Evolutionary conservation across 352 stramenopile genomes (phyloP), one percentile per base, ranked within the genome.

Genomic region (Pythium folliculosum): DNA sequence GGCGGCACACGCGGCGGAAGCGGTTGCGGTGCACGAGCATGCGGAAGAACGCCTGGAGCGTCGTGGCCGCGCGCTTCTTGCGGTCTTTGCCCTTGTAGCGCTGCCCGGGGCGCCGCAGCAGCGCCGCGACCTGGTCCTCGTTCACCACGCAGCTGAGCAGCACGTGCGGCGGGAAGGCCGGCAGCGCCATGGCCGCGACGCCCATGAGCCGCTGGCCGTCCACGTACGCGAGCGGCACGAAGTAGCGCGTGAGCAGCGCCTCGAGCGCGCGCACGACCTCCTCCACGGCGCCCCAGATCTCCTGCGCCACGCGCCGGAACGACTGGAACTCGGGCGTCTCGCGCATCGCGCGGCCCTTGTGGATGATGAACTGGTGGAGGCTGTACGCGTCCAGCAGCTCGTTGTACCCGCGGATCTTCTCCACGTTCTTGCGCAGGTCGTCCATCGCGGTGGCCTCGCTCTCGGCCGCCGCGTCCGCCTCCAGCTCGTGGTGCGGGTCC

Each of bases 291-390:
- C 89, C 89, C 89, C 90, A 97, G 47, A 90, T 63, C 51, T 95
- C 76, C 49, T 93, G 80, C n/a, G 74, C 83, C 27, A 88, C 81
- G n/a, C 88, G 75, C 37, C 82, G 71, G 70, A 97, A 96, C 22
- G 85, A 92, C 30, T 93, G 69, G 63, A 97, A 97, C 66, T 97
- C 91, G 52, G 89, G 86, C 25, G 88, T 94, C 21, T 94, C 80
- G 38, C 84, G 78, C 71, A 96, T 82, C 7, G 82, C 80, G 14
- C 77, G 70, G 2, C 90, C 91, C 57, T 96, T 90, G 65, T 92
- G 87, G 64, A 97, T 97, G 63, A 94, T 80, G 68, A 97, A 97
- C 55, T 96, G 85, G 51, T 97, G 88, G 19, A 97, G 70, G 25
- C 81, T 91, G 73, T 91, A 90, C 17, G 80, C 77, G 68, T 92